phyloP scores from a whole-genome alignment of 1,284 basidiomycete species.

The Microbotryum saponariae region DNA sequence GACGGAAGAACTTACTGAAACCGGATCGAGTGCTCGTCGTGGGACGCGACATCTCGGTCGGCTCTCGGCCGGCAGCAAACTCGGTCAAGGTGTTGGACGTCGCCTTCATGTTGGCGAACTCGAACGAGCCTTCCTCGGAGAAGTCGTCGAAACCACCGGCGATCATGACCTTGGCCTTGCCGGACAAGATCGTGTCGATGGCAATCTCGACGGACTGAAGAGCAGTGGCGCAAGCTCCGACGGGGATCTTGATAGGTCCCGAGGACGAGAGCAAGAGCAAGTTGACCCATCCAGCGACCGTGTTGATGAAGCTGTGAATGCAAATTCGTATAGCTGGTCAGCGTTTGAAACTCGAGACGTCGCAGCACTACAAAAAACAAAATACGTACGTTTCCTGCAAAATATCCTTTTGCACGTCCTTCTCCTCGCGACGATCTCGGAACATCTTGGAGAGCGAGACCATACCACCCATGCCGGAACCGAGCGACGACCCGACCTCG shows the following conservation, averaged over 20 bases:
- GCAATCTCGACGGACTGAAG: constrained; percentile 97
- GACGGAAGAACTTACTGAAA: constrained; percentile 46
- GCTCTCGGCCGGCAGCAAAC: constrained; percentile 96
- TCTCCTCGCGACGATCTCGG: constrained; percentile 93
- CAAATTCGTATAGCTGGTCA: constrained; percentile 9
- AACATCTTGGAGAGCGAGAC: constrained; percentile 77
- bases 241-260: constrained; percentile 96
- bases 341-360: constrained; percentile 9
- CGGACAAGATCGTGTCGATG: constrained; percentile 85
- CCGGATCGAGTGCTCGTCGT: constrained; percentile 91
- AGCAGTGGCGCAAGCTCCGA: constrained; percentile 96
- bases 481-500: constrained; percentile 83
- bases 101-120: constrained; percentile 93
- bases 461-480: constrained; percentile 96
- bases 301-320: constrained; percentile 77
- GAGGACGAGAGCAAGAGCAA: constrained; percentile 84
- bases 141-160: constrained; percentile 98
- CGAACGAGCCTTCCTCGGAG: constrained; percentile 54
- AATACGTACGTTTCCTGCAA: constrained; percentile 84
- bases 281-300: constrained; percentile 96
- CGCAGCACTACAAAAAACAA: constrained; percentile 19
- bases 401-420: constrained; percentile 95
- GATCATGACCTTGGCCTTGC: constrained; percentile 98
- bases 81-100: constrained; percentile 95
- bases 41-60: constrained; percentile 95